Conservation (phyloP, 306 rosid genomes). For the Prunus kanzakura region DNA sequence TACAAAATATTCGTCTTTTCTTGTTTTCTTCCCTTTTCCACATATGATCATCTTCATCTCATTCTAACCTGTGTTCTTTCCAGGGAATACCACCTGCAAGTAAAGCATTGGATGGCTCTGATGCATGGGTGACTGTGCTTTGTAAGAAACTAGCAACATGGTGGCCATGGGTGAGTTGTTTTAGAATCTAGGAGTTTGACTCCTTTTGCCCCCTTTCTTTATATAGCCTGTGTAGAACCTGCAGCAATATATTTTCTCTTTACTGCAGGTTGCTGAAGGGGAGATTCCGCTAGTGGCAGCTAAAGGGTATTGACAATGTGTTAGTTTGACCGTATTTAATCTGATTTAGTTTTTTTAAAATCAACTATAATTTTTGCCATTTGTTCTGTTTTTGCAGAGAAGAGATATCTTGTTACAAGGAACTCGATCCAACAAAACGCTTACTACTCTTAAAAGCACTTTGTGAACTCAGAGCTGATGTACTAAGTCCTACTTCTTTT, state of each 20-base stretch:
- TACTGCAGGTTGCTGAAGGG: constrained; percentile 85
- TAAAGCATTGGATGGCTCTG: constrained; percentile 47
- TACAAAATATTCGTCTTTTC: neutral
- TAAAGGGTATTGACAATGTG: constrained; percentile 56
- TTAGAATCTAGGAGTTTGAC: neutral
- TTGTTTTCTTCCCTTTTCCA: neutral
- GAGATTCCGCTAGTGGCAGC: constrained; percentile 64
- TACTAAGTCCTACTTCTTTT: constrained; percentile 27
- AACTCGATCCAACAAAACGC: constrained; percentile 65
- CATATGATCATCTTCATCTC: neutral
- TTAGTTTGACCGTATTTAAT: neutral
- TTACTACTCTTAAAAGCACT: constrained; percentile 72
- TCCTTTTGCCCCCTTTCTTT: constrained; percentile 4
- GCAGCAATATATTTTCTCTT: constrained; percentile 8
- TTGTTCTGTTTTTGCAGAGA: constrained; percentile 54
- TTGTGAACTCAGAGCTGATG: constrained; percentile 88
- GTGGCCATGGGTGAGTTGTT: constrained; percentile 91
- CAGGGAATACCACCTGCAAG: constrained; percentile 84
- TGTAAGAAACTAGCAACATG: constrained; percentile 67
- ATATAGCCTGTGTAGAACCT: neutral
- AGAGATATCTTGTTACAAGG: constrained; percentile 69
- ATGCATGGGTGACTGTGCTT: constrained; percentile 81
- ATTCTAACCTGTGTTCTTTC: constrained; percentile 14
- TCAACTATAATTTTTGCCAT: constrained; percentile 2
- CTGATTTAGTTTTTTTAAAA: neutral